These are phyloP conservation scores for Diaporthe australafricana DNA, from an alignment of 2,329 filamentous ascomycete species.

Conservation along the genomic window DNA sequence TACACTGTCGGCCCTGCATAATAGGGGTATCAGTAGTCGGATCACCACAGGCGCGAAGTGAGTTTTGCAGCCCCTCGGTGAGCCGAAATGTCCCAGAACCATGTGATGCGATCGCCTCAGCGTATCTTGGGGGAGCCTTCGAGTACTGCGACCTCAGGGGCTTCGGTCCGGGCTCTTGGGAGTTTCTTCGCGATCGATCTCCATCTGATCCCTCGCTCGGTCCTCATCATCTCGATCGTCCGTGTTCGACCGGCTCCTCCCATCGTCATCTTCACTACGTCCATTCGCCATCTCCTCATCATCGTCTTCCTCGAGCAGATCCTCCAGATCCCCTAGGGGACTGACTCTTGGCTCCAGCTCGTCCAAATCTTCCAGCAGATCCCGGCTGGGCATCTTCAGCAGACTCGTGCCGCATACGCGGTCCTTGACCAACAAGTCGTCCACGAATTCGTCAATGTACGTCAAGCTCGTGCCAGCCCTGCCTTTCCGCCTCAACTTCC, in stretches of 20 bases:
- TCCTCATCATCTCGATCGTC: slow-evolving; percentile 38
- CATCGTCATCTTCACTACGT: slow-evolving; percentile 44
- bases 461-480: slow-evolving; percentile 81
- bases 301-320: slow-evolving; percentile 70
- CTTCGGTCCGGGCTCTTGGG: slow-evolving; percentile 27
- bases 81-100: not conserved
- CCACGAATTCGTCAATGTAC: slow-evolving; percentile 91
- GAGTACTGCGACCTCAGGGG: slow-evolving; percentile 14
- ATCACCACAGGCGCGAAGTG: not conserved
- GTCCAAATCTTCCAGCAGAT: slow-evolving; percentile 89
- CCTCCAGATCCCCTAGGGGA: slow-evolving; percentile 83
- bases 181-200: slow-evolving; percentile 43
- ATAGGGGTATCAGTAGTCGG: not conserved
- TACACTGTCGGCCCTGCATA: not conserved
- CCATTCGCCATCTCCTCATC: slow-evolving; percentile 46
- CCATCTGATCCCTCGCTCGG: slow-evolving; percentile 55
- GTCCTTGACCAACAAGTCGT: slow-evolving; percentile 89
- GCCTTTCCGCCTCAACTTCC: slow-evolving; percentile 84
- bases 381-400: slow-evolving; percentile 88
- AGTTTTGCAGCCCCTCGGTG: not conserved
- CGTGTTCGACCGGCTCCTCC: slow-evolving; percentile 37
- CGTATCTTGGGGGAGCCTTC: not conserved
- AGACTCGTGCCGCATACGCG: slow-evolving; percentile 91
- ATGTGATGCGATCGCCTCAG: not conserved
- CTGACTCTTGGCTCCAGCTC: slow-evolving; percentile 87